phyloP scores from a whole-genome alignment of 306 rosid genomes.

The Lathyrus tuberosus region DNA sequence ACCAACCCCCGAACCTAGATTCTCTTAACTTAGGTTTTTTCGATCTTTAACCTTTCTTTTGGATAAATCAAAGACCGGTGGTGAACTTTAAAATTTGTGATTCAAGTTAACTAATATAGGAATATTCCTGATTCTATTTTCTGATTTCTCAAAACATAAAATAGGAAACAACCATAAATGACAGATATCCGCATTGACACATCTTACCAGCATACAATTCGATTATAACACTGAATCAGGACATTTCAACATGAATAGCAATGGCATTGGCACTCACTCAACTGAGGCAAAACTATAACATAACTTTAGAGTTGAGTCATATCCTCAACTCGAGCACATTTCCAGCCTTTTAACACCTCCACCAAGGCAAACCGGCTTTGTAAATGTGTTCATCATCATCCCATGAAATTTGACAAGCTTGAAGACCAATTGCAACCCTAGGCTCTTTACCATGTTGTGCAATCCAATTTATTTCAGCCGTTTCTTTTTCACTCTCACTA shows the following conservation, averaged over 20 bases:
- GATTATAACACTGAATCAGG: conserved; percentile 9
- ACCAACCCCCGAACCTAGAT: too few relatives aligned
- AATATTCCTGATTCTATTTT: too few relatives aligned
- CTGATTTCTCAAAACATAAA: too few relatives aligned
- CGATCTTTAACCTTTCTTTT: too few relatives aligned
- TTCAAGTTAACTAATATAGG: too few relatives aligned
- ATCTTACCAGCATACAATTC: not conserved
- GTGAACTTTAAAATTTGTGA: too few relatives aligned
- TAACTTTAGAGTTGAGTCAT: conserved; percentile 12
- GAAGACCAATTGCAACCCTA: conserved; percentile 77
- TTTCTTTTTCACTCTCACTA: conserved; percentile 60
- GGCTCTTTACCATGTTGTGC: conserved; percentile 86
- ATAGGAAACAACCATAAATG: too few relatives aligned
- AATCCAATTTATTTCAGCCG: conserved; percentile 64
- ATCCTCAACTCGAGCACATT: conserved; percentile 31
- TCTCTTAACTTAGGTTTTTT: too few relatives aligned
- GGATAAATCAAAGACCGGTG: too few relatives aligned
- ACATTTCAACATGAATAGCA: conserved; percentile 15
- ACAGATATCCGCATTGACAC: too few relatives aligned
- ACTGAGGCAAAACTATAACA: conserved; percentile 21
- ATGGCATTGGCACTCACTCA: not conserved
- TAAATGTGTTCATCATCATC: conserved; percentile 66
- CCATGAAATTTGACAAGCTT: conserved; percentile 95
- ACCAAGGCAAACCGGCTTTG: conserved; percentile 90
- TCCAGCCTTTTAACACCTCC: conserved; percentile 61